Evolutionary conservation across 1,284 basidiomycete species (phyloP), one percentile per base, ranked within the genome.

Genomic region (Fomitiporia mediterranea): DNA sequence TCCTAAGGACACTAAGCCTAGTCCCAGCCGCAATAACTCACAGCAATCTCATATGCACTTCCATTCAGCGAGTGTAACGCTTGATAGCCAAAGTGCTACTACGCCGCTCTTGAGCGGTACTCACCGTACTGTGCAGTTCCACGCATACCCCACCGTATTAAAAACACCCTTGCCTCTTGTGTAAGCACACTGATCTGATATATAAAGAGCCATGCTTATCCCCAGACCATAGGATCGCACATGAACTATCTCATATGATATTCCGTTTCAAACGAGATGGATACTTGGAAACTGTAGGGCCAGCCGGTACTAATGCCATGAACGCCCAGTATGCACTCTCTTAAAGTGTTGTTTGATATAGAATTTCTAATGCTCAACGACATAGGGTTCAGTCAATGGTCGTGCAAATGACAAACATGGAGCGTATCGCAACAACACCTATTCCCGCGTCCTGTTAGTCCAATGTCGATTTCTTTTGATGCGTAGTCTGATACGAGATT

Each of bases 401-500:
- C 0, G 89, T 91, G 63, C 86, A 93, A 68, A 77, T 94, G 62
- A 85, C 88, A 2, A 79, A 79, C 7, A 90, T 95, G 85, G 90
- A 94, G 70, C 81, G 93, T 19, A 82, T 94, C 46, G 87, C 87
- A 3, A 91, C 89, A 65, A 89, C 89, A 13, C 89, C 88, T 0
- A 91, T 91, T 55, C 89, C 89, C 19, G 71, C 79, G 39, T 86
- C 85, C 39, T 91, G 88, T 86, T 65, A 50, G 81, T 65, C 11
- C 51, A 42, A 15, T 46, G 51, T 7, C 17, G 4, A 37, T 42
- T 21, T 21, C 15, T 34, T 32, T 42, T 32, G 40, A 44, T 23
- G 1, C 42, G 21, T 7, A 43, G 3, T 28, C 13, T 49, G 19
- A 47, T n/a, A 25, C 27, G 17, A 19, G 21, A 32, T 30, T 35